Base-by-base conservation (phyloP, 2,329 filamentous ascomycete species). In the Periconia macrospinosa region DNA sequence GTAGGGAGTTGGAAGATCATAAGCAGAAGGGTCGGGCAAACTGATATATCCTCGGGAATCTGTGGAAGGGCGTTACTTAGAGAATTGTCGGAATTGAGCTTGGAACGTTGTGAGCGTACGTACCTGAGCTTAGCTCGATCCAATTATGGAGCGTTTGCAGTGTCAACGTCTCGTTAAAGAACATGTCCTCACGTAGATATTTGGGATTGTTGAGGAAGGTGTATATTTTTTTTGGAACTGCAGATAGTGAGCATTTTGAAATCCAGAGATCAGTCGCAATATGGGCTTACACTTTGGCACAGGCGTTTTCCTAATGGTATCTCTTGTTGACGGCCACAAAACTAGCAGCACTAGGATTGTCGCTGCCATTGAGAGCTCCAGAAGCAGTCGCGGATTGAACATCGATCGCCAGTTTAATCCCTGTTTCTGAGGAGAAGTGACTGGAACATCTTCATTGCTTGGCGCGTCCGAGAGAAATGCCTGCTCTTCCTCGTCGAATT, bases 71-170 rank as follows among this genome's bases (percentile, higher is more conserved):
- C 41, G 18, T 30, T n/a, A 30, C 41, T 53, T 43, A 49, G 50
- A 23, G 17, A 13, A 30, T 20, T n/a, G 23, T 14, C 13, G 20
- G 23, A 3, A 23, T 18, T 30, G 30, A n/a, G 6, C 2, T 6
- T 19, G 14, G n/a, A 37, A 19, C 30, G 8, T 47, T 30, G 33
- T 9, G 19, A 27, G 23, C 23, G 23, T 27, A 41, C 10, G 11
- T 57, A 59, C 56, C 56, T 30, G 59, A 61, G 40, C 55, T 59
- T 1, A 66, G 52, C n/a, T 52, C 50, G 18, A 66, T 63, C 62
- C 62, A 66, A 45, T 62, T 61, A 43, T 66, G 62, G 1, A 66
- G 55, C 17, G 62, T 60, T 19, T 56, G 56, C 6, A 66, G 58
- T 1, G 59, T 66, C 2, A 50, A 51, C 2, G 55, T 51, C 47